Evolutionary conservation across 495 filamentous ascomycete species (phyloP).

Genomic region (Penicillium goetzii): DNA sequence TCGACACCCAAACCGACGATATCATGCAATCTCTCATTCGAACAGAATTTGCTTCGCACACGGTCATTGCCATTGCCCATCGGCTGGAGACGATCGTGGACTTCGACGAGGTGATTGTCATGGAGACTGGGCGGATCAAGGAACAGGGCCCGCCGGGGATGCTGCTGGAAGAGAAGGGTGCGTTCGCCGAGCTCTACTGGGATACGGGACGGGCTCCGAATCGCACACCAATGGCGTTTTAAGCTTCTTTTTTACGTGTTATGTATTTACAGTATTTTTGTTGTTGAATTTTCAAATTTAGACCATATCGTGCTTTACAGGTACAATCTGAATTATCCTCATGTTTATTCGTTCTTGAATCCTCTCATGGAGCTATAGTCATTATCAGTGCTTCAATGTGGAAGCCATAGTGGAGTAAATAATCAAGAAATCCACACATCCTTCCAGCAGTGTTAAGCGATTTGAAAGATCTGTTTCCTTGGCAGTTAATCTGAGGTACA

Average conservation of each 20-base stretch:
- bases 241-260: not conserved
- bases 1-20: conserved; percentile 30
- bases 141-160: conserved; percentile 3
- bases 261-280: not conserved
- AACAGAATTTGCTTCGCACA: conserved; percentile 39
- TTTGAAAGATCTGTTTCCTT: too few species aligned
- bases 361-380: too few species aligned
- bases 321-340: too few species aligned
- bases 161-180: conserved; percentile 3
- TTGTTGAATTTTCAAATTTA: not conserved
- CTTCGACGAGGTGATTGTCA: conserved; percentile 9
- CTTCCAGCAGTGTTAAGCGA: too few species aligned
- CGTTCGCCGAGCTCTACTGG: conserved; percentile 9
- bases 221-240: not conserved
- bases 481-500: too few species aligned
- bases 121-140: conserved; percentile 5
- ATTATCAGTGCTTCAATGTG: too few species aligned
- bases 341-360: too few species aligned
- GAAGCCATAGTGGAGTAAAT: too few species aligned
- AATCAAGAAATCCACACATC: too few species aligned
- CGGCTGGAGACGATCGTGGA: conserved; percentile 16
- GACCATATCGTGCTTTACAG: too few species aligned
- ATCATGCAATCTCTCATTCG: conserved; percentile 33
- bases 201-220: not conserved
- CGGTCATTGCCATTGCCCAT: conserved; percentile 50